phyloP scores from a whole-genome alignment of 2,329 filamentous ascomycete genomes.

The Claviceps citrina region DNA sequence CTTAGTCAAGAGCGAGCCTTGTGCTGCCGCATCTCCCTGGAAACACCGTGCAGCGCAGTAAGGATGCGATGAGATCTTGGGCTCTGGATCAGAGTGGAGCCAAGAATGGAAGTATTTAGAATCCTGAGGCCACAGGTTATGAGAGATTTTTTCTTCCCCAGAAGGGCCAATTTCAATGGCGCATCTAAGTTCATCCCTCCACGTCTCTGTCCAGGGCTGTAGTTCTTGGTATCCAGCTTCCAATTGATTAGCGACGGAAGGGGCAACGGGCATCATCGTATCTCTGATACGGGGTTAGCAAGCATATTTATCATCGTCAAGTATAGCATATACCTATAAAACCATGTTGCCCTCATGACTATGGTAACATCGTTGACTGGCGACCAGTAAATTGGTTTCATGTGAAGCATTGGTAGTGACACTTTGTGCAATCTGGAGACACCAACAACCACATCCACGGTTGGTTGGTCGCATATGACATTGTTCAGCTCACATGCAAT shows the following conservation, averaged over 20 bases:
- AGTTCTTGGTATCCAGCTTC: conserved; percentile 83
- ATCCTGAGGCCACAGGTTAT: conserved; percentile 63
- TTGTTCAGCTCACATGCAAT: conserved; percentile 11
- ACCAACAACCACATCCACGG: conserved; percentile 60
- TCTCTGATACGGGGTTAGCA: conserved; percentile 34
- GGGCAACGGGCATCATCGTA: conserved; percentile 79
- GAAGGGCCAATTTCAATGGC: conserved; percentile 78
- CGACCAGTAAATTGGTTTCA: conserved; percentile 97
- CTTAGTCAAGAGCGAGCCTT: conserved; percentile 30
- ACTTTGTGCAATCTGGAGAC: conserved; percentile 83
- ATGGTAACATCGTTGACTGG: conserved; percentile 77
- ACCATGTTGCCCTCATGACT: conserved; percentile 84
- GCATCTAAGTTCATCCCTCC: conserved; percentile 79
- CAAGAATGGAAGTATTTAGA: conserved; percentile 11
- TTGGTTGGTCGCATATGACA: conserved; percentile 8
- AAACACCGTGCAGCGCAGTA: conserved; percentile 47
- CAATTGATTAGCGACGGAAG: conserved; percentile 74
- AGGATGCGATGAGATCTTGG: conserved; percentile 34
- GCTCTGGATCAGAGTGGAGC: conserved; percentile 15
- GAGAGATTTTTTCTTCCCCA: conserved; percentile 81
- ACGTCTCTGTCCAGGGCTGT: conserved; percentile 79
- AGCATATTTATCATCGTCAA: not conserved
- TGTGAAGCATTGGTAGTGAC: conserved; percentile 62
- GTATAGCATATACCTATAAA: conserved; percentile 48
- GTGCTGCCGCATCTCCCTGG: conserved; percentile 40